Percentiles rank a stretch among this genome's conserved stretches.
phyloP scores from a whole-genome alignment of 148 eudicot genomes.

The Rhododendron henanense region DNA sequence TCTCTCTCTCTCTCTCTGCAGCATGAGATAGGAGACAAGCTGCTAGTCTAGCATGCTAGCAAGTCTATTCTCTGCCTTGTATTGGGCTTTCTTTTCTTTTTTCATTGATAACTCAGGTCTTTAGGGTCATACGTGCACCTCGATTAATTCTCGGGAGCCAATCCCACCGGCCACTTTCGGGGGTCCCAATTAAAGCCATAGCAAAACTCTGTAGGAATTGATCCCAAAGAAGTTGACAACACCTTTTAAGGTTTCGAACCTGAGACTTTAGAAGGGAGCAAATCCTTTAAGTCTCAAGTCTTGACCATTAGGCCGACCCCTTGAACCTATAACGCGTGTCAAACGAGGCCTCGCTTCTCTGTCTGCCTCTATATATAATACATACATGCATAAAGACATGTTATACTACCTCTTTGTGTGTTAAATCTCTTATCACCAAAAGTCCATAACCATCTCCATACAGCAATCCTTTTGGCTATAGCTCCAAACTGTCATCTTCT shows the following conservation, averaged over 20 bases:
- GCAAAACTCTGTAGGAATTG: no score
- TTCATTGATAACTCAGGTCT: background rate
- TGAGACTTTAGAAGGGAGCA: no score
- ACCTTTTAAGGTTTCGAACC: no score
- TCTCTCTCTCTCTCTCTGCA: no score
- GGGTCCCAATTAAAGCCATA: no score
- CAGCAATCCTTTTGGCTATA: background rate
- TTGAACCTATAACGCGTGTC: background rate
- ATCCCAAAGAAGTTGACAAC: no score
- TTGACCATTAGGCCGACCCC: background rate
- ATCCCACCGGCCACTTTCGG: background rate
- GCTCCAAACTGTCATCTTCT: slow-evolving; percentile 4
- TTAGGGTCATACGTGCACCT: background rate
- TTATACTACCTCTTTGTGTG: background rate
- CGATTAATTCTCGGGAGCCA: background rate
- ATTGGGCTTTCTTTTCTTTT: background rate
- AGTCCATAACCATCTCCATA: background rate
- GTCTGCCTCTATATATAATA: background rate
- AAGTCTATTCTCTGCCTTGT: background rate
- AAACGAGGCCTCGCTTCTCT: background rate
- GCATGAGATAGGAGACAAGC: background rate
- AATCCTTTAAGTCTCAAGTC: background rate
- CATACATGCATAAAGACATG: background rate
- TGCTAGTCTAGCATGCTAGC: background rate
- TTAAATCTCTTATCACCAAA: background rate